Evolutionary conservation across 2,329 filamentous ascomycete species (phyloP), one percentile per base, ranked within the genome.

Genomic region (Ambrosiella cleistominuta): DNA sequence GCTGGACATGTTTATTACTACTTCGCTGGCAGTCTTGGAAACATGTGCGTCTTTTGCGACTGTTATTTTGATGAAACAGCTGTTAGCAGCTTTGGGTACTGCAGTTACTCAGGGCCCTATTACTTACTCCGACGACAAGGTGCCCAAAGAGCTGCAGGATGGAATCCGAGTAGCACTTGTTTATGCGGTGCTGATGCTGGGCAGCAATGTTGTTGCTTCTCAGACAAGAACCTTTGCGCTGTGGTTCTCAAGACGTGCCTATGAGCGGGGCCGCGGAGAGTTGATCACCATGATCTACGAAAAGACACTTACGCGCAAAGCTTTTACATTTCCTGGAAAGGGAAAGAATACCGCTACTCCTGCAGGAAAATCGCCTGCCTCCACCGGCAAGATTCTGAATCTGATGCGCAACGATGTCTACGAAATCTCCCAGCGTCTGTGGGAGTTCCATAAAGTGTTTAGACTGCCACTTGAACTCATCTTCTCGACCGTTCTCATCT

Each of bases 311-410:
- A 78, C 79, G 8, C 72, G 85, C 6, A 88, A 88, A 68, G 72
- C 70, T 1, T 73, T 74, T 55, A 72, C 70, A 65, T 73, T 60
- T 71, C 70, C 67, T 2, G 69, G 67, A 45, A 66, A 65, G 55
- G 50, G 38, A 7, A 49, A 58, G 35, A 55, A 62, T 7, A 58
- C 15, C 12, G 47, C 47, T 35, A 51, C n/a, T n/a, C 55, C 59
- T 11, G 88, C 89, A 0, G 88, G 86, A 27, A 27, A 27, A 27
- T 27, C 4, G 27, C 27, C 27, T 27, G 27, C 27, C 27, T 27
- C 27, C 0, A 91, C 90, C 70, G 89, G 89, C 7, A 95, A 95
- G 66, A 93, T 95, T 56, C 77, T 95, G 61, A 95, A 95, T 64
- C 70, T 95, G 1, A 86, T 95, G 74, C 82, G 88, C 54, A 82